Base-by-base conservation (phyloP, 176 grass and related monocot species). In the Eragrostis nindensis region DNA sequence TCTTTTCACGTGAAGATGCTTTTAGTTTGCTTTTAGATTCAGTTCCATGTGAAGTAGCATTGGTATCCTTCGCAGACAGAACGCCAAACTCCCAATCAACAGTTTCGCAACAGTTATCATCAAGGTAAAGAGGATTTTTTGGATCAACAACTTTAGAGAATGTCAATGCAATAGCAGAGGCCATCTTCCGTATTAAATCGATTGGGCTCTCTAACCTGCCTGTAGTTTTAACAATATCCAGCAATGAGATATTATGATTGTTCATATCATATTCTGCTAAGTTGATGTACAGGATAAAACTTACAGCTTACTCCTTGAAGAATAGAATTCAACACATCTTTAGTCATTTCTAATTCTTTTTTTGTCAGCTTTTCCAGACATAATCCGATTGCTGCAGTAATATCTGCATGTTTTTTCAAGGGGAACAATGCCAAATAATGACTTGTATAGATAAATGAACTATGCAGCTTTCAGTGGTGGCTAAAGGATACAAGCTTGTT, bases 401-500 rank as follows among this genome's bases (percentile, higher is more conserved):
- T 75, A 93, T 98, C 95, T 98, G 75, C 84, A 73, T 86, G 53
- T 80, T 55, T 45, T 1, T 87, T 89, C 80, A 90, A 90, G 89
- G 80, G 62, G 66, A 81, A 83, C 48, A 79, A 81, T 75, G 60
- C 64, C 56, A 66, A 88, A 79, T 38, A 40, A 80, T 78, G 62
- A 76, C 11, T 67, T 63, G 26, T 26, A 80, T 41, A 5, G 22
- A 82, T 52, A 69, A 62, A 80, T 50, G 38, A 78, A 73, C 25
- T 66, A 63, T 49, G 68, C 30, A 80, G 26, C 85, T 79, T 84
- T 69, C 79, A 66, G 64, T 76, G 64, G 53, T 38, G 32, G 32
- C 64, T 25, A 72, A 98, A 89, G 92, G 92, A 94, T 98, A 95
- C 95, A 98, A 84, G 95, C 95, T 91, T 98, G 95, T 85, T 98